A percentile compares a stretch with the other conserved stretches of the same genome.
Conservation (phyloP, 2,329 filamentous ascomycete species). For the Uncinocarpus reesii region DNA sequence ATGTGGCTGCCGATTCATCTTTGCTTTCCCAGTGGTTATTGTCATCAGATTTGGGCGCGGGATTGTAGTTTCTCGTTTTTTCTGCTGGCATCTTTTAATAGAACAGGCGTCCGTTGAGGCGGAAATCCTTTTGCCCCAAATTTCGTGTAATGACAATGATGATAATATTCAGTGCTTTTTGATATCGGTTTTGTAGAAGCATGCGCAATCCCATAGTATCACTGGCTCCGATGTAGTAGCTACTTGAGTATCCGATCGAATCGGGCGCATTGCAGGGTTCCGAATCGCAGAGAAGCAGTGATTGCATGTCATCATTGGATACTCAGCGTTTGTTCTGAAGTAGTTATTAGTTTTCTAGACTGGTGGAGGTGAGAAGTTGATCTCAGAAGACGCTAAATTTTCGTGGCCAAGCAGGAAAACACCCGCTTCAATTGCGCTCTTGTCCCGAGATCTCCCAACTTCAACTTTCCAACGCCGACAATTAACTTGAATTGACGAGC, state of each 20-base stretch:
- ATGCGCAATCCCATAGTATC: no score
- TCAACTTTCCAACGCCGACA: background rate
- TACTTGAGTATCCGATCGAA: no score
- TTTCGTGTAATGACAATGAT: background rate
- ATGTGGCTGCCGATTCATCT: slow-evolving; percentile 7
- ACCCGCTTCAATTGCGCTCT: background rate
- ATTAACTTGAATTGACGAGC: slow-evolving; percentile 3
- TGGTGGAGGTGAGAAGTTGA: background rate
- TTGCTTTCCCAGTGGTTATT: slow-evolving; percentile 10
- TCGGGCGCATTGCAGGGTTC: no score
- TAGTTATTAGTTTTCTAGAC: no score
- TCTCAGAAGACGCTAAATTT: slow-evolving; percentile 7
- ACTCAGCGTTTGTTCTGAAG: no score
- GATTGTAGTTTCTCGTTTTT: slow-evolving; percentile 10
- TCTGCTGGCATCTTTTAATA: slow-evolving; percentile 8
- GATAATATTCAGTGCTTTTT: background rate
- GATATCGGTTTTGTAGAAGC: background rate
- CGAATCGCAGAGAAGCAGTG: no score
- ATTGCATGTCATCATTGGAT: no score
- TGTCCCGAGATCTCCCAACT: background rate
- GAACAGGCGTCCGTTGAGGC: slow-evolving; percentile 1
- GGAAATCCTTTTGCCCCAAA: background rate
- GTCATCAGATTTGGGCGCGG: slow-evolving; percentile 8
- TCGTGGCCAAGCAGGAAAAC: slow-evolving; percentile 7
- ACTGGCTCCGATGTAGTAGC: no score